Conservation (phyloP, 1,284 basidiomycete species). For the Peniophora sp. region DNA sequence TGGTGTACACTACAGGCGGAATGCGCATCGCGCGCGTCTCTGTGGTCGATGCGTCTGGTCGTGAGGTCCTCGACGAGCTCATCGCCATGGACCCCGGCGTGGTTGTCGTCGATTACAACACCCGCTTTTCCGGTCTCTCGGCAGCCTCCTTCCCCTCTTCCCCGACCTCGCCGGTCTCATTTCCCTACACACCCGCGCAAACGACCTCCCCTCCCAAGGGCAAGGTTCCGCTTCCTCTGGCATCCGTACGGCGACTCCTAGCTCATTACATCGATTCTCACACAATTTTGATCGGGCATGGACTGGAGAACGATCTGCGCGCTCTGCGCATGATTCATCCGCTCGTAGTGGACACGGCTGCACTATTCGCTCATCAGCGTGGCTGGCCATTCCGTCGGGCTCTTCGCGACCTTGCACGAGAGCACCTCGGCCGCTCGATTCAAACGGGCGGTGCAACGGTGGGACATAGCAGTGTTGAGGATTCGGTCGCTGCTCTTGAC, state of each 20-base stretch:
- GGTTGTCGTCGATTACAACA: slow-evolving; percentile 83
- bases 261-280: slow-evolving; percentile 64
- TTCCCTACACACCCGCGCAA: no score
- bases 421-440: slow-evolving; percentile 70
- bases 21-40: slow-evolving; percentile 84
- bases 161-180: no score
- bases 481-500: slow-evolving; percentile 78
- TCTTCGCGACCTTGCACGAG: slow-evolving; percentile 73
- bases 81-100: slow-evolving; percentile 75
- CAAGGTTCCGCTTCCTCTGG: slow-evolving; percentile 57
- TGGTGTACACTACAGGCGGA: slow-evolving; percentile 88
- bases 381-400: slow-evolving; percentile 76
- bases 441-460: slow-evolving; percentile 64
- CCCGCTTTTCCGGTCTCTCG: slow-evolving; percentile 83
- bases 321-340: slow-evolving; percentile 80
- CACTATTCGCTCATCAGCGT: slow-evolving; percentile 75
- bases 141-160: slow-evolving; percentile 10
- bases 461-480: slow-evolving; percentile 83
- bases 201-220: slow-evolving; percentile 22
- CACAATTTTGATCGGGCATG: slow-evolving; percentile 82
- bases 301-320: slow-evolving; percentile 85
- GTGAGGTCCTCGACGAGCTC: slow-evolving; percentile 73
- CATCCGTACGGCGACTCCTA: slow-evolving; percentile 57
- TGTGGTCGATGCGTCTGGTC: slow-evolving; percentile 70
- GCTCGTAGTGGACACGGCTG: slow-evolving; percentile 76